Evolutionary conservation across 2,329 filamentous ascomycete species (phyloP).

Genomic region (Leptodontidium sp.): DNA sequence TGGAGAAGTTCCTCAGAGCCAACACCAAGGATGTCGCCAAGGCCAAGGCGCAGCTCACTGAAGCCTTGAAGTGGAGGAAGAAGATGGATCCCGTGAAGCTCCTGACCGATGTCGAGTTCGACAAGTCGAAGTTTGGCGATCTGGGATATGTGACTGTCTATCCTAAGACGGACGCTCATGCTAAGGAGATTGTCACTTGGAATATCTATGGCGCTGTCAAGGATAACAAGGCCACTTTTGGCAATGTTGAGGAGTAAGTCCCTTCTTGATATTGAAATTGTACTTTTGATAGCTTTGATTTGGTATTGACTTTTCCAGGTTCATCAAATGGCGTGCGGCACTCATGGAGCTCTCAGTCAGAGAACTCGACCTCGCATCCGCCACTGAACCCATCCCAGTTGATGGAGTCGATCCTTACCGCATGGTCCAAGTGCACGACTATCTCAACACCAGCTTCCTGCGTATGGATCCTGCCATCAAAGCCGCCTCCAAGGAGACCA

Average conservation of each 20-base stretch:
- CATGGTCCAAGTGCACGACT: slow-evolving; percentile 94
- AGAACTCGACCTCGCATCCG: slow-evolving; percentile 74
- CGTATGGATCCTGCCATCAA: slow-evolving; percentile 81
- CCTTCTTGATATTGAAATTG: neutral
- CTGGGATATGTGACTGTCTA: slow-evolving; percentile 85
- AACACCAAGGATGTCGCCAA: slow-evolving; percentile 79
- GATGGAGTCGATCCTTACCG: slow-evolving; percentile 82
- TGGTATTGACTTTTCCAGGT: slow-evolving; percentile 59
- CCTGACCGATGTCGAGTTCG: slow-evolving; percentile 68
- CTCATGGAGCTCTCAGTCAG: slow-evolving; percentile 88
- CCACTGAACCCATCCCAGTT: slow-evolving; percentile 69
- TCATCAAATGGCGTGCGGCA: slow-evolving; percentile 88
- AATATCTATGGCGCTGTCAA: slow-evolving; percentile 93
- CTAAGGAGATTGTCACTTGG: slow-evolving; percentile 80
- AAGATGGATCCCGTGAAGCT: slow-evolving; percentile 75
- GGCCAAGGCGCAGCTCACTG: slow-evolving; percentile 79
- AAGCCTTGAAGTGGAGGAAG: slow-evolving; percentile 85
- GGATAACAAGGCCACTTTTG: slow-evolving; percentile 82
- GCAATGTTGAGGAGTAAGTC: slow-evolving; percentile 78
- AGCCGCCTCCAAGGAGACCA: slow-evolving; percentile 79
- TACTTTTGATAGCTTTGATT: neutral
- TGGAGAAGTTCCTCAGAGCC: slow-evolving; percentile 94
- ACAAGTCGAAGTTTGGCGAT: slow-evolving; percentile 74
- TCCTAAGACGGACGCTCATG: slow-evolving; percentile 57
- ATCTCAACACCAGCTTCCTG: slow-evolving; percentile 86